Evolutionary conservation across 2,329 filamentous ascomycete genomes (phyloP).

Genomic region (Botrytis deweyae): DNA sequence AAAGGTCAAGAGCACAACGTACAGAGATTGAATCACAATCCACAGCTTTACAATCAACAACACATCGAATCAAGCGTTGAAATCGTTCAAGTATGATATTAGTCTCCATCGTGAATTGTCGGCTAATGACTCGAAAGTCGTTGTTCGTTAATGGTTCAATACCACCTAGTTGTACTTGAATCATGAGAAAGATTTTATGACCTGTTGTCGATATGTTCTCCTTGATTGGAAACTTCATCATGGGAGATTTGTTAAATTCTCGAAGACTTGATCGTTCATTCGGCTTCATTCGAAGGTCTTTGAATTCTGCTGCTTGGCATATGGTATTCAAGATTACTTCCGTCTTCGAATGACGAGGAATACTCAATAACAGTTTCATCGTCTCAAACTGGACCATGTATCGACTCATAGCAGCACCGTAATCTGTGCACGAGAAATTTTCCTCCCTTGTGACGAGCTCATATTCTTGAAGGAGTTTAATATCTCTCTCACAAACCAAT

Average conservation of each 20-base stretch:
- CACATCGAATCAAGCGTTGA: slow-evolving; percentile 69
- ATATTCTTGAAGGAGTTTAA: slow-evolving; percentile 61
- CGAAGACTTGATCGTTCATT: slow-evolving; percentile 70
- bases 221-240: slow-evolving; percentile 69
- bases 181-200: slow-evolving; percentile 75
- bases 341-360: slow-evolving; percentile 59
- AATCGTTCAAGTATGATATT: slow-evolving; percentile 64
- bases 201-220: slow-evolving; percentile 62
- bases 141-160: slow-evolving; percentile 62
- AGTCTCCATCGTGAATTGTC: slow-evolving; percentile 61
- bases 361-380: slow-evolving; percentile 67
- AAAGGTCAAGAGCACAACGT: slow-evolving; percentile 71
- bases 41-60: slow-evolving; percentile 67
- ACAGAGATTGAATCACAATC: slow-evolving; percentile 64
- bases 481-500: slow-evolving; percentile 68
- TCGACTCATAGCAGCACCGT: slow-evolving; percentile 76
- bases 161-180: slow-evolving; percentile 72
- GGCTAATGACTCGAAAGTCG: slow-evolving; percentile 52
- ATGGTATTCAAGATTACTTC: slow-evolving; percentile 68
- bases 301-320: slow-evolving; percentile 69
- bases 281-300: slow-evolving; percentile 67
- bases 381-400: slow-evolving; percentile 80
- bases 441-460: slow-evolving; percentile 52
- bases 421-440: slow-evolving; percentile 62
- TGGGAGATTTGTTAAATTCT: slow-evolving; percentile 66